phyloP scores from a whole-genome alignment of 805 yeast species.

The Phaffomyces thermotolerans region DNA sequence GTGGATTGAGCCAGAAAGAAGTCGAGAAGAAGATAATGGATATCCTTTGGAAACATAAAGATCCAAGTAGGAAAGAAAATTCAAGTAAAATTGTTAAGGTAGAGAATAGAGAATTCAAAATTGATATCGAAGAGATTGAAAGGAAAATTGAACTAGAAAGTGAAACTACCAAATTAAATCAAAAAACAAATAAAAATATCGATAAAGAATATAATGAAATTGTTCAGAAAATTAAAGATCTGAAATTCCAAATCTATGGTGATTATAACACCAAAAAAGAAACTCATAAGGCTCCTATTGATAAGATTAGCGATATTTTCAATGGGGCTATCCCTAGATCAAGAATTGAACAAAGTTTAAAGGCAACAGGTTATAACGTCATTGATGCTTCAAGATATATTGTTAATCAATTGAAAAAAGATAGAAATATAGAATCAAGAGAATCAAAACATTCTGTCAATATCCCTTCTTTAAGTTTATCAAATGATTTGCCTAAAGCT shows the following conservation, averaged over 20 bases:
- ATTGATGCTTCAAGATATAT: conserved; percentile 19
- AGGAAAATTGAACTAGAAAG: conserved; percentile 21
- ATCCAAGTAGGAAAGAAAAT: conserved; percentile 18
- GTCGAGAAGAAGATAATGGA: conserved; percentile 32
- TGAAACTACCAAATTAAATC: conserved; percentile 17
- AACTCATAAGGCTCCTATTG: conserved; percentile 26
- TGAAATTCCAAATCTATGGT: conserved; percentile 18
- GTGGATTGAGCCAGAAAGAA: conserved; percentile 16
- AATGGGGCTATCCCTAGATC: conserved; percentile 25
- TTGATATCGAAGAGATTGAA: conserved; percentile 22
- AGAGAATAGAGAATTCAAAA: conserved; percentile 10
- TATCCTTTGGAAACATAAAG: conserved; percentile 34
- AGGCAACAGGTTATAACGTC: conserved; percentile 30
- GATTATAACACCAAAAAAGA: background rate
- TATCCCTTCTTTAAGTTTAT: background rate
- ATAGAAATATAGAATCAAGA: background rate
- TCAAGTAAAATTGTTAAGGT: conserved; percentile 18
- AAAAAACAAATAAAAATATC: conserved; percentile 3
- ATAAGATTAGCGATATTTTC: conserved; percentile 27
- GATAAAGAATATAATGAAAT: conserved; percentile 15
- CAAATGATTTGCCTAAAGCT: conserved; percentile 7
- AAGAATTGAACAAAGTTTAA: conserved; percentile 31
- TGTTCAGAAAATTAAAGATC: conserved; percentile 12
- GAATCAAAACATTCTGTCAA: conserved; percentile 2
- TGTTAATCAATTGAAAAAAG: conserved; percentile 15